phyloP scores from a whole-genome alignment of 176 grass and related monocot species.

The Carex cristatella region DNA sequence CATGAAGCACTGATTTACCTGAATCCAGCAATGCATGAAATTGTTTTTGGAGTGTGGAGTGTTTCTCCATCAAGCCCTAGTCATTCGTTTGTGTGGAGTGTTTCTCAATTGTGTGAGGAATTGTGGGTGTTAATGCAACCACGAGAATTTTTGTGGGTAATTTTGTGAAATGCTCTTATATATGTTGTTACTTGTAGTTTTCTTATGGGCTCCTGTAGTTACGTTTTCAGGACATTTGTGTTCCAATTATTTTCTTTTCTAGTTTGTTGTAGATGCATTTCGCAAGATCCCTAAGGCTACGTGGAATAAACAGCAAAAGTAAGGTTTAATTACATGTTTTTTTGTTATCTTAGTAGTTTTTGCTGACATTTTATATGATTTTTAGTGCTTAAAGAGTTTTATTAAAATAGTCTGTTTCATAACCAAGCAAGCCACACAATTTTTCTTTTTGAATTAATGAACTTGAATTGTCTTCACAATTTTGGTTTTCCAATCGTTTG shows the following conservation, averaged over 20 bases:
- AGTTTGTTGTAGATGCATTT: constrained; percentile 74
- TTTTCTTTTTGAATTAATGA: constrained; percentile 13
- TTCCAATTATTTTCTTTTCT: constrained; percentile 13
- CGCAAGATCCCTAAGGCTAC: constrained; percentile 68
- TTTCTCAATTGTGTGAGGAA: not conserved
- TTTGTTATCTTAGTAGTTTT: not conserved
- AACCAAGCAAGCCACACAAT: not conserved
- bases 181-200: not conserved
- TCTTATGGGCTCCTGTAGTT: constrained; percentile 13
- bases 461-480: not conserved
- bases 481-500: not conserved
- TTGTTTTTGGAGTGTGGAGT: too few species aligned
- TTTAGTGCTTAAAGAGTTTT: not conserved
- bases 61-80: too few species aligned
- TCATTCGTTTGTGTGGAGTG: too few species aligned
- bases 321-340: not conserved
- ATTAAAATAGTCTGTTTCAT: not conserved
- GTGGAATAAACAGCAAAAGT: constrained; percentile 84
- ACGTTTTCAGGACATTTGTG: constrained; percentile 13
- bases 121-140: not conserved
- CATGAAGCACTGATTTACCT: not conserved
- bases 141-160: not conserved
- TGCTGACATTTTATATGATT: not conserved
- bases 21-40: not conserved
- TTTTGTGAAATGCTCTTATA: not conserved